Evolutionary conservation across 2,329 filamentous ascomycete genomes (phyloP).

Genomic region (Dactylellina haptotyla): DNA sequence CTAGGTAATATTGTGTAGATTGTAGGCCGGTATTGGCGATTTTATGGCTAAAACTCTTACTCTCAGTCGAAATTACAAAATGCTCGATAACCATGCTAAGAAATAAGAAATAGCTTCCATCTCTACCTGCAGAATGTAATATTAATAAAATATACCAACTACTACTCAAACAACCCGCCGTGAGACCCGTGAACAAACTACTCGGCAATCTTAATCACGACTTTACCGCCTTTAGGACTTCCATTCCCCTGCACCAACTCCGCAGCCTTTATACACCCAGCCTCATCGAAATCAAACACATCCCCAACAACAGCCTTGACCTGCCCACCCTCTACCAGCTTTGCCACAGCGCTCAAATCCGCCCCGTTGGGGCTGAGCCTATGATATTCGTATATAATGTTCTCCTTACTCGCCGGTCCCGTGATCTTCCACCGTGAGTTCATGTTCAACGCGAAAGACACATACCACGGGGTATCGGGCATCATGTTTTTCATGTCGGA

Average conservation of each 20-base stretch:
- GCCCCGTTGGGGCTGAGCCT: constrained; percentile 31
- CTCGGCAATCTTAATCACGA: constrained; percentile 32
- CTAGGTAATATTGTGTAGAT: too few relatives aligned
- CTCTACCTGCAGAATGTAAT: too few relatives aligned
- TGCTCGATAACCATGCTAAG: too few relatives aligned
- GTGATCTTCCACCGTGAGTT: constrained; percentile 23
- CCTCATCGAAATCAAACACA: constrained; percentile 26
- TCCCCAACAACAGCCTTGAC: constrained; percentile 45
- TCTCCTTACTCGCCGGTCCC: constrained; percentile 24
- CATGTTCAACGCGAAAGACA: constrained; percentile 22
- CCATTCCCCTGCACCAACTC: constrained; percentile 43
- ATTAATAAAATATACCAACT: neutral
- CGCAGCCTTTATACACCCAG: constrained; percentile 35
- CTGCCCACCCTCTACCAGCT: constrained; percentile 44
- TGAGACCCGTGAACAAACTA: neutral
- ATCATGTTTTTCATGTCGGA: constrained; percentile 15
- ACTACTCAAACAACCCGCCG: neutral
- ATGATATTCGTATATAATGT: constrained; percentile 25
- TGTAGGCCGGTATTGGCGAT: too few relatives aligned
- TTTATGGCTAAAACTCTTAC: too few relatives aligned
- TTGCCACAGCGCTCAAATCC: constrained; percentile 25
- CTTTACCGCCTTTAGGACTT: constrained; percentile 40
- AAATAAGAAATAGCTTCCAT: too few relatives aligned
- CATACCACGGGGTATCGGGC: constrained; percentile 31
- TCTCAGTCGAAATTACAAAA: too few relatives aligned